A percentile compares a stretch with the other conserved stretches of the same genome.
phyloP scores from a whole-genome alignment of 1,284 basidiomycete genomes.

The Hymenochaete sp. region DNA sequence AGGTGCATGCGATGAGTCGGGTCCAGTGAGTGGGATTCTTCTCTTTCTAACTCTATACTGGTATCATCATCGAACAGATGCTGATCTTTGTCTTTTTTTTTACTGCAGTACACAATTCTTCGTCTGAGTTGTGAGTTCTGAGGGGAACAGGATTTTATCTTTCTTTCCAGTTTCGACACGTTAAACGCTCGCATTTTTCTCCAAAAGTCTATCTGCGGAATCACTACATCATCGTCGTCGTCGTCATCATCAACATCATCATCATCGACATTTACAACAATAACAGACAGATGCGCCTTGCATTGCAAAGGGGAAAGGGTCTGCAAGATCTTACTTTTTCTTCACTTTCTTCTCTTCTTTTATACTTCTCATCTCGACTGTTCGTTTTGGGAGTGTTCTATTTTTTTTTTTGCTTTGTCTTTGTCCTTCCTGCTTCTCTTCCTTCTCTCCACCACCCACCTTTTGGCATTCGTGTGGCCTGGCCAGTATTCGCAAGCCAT shows the following conservation, averaged over 20 bases:
- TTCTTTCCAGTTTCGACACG: conserved; percentile 1
- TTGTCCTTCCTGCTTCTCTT: not conserved
- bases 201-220: not conserved
- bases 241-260: conserved; percentile 3
- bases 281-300: too few relatives aligned
- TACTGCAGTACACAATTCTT: conserved; percentile 50
- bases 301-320: not conserved
- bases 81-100: conserved; percentile 10
- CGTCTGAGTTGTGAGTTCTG: conserved; percentile 29
- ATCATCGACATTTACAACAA: conserved; percentile 2
- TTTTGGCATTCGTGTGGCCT: not conserved
- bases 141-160: not conserved
- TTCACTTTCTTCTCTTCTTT: not conserved
- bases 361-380: too few relatives aligned
- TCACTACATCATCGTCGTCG: not conserved
- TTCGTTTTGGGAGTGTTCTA: too few relatives aligned
- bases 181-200: not conserved
- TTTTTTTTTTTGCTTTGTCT: too few relatives aligned
- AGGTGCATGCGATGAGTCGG: conserved; percentile 83
- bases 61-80: conserved; percentile 2
- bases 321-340: not conserved
- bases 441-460: not conserved
- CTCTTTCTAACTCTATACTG: not conserved
- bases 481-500: not conserved
- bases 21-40: conserved; percentile 57